A percentile compares a stretch with the other conserved stretches of the same genome.
Conservation (phyloP, 2,329 filamentous ascomycete species). For the Colletotrichum orbiculare region DNA sequence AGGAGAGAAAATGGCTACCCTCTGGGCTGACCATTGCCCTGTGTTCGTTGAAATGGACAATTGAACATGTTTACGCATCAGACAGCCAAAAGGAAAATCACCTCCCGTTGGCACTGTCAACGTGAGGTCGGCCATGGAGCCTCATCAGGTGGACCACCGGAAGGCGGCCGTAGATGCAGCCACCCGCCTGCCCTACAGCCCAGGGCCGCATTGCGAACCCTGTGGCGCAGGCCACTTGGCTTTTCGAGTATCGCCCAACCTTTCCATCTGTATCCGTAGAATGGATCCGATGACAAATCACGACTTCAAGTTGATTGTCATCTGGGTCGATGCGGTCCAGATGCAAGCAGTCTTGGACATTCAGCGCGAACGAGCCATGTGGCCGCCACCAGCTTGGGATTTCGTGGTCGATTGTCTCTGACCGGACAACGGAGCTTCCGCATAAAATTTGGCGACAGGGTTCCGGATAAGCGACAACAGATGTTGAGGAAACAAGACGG, state of each 20-base stretch:
- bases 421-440: slow-evolving; percentile 10
- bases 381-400: slow-evolving; percentile 5
- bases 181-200: slow-evolving; percentile 20
- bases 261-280: not conserved
- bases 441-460: slow-evolving; percentile 25
- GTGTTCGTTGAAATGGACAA: no score
- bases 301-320: slow-evolving; percentile 3
- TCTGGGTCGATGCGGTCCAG: not conserved
- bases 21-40: no score
- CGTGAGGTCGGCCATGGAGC: slow-evolving; percentile 12
- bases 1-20: no score
- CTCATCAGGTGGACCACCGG: slow-evolving; percentile 5
- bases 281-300: not conserved
- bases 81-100: no score
- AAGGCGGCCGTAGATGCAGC: slow-evolving; percentile 4
- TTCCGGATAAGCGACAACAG: slow-evolving; percentile 21
- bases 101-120: no score
- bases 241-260: slow-evolving; percentile 6
- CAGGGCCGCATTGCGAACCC: slow-evolving; percentile 13
- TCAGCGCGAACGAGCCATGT: not conserved
- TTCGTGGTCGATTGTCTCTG: slow-evolving; percentile 16
- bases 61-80: no score
- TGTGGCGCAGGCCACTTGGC: slow-evolving; percentile 26
- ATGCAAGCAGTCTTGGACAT: not conserved
- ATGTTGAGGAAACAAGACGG: slow-evolving; percentile 23